Evolutionary conservation across 176 grass and related monocot species (phyloP).

Genomic region (Eleusine indica): DNA sequence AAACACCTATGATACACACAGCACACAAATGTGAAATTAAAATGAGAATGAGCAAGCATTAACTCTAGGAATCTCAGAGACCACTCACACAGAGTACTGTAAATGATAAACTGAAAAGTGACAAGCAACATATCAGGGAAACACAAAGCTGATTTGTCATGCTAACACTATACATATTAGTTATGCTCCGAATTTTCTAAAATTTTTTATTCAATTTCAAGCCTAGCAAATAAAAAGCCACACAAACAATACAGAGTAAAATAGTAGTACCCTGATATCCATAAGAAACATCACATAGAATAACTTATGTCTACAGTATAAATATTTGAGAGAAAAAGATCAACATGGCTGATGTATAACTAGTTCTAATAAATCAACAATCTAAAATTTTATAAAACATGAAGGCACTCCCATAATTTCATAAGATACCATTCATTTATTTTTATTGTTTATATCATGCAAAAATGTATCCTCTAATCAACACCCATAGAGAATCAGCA

Average conservation of each 20-base stretch:
- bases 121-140: background rate
- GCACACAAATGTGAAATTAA: background rate
- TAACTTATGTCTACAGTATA: background rate
- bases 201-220: slow-evolving; percentile 14
- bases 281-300: background rate
- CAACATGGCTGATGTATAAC: background rate
- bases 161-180: slow-evolving; percentile 3
- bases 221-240: slow-evolving; percentile 5
- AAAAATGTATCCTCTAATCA: background rate
- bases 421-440: background rate
- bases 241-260: background rate
- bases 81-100: background rate
- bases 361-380: background rate
- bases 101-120: background rate
- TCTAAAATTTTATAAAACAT: background rate
- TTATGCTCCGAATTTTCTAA: background rate
- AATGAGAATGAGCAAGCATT: slow-evolving; percentile 12
- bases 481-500: background rate
- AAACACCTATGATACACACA: background rate
- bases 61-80: background rate
- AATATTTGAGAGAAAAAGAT: background rate
- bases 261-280: background rate
- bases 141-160: slow-evolving; percentile 20
- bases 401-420: background rate
- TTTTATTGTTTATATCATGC: background rate